Evolutionary conservation across 768 basidiomycete species (phyloP).

Genomic region (Suillus decipiens): DNA sequence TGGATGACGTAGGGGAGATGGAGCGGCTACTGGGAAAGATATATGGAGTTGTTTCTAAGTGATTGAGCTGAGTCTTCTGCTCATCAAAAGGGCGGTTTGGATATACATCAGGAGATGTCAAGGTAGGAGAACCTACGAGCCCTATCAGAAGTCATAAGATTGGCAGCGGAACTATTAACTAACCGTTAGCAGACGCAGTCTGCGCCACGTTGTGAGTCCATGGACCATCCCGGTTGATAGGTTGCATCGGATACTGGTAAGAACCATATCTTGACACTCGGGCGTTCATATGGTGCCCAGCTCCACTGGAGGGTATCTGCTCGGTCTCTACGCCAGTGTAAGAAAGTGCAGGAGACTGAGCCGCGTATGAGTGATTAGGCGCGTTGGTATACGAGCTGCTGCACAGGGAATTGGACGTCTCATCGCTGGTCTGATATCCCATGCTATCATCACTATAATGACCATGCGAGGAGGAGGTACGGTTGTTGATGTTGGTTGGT

Average conservation of each 20-base stretch:
- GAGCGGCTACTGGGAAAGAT: slow-evolving; percentile 69
- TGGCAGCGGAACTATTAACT: slow-evolving; percentile 27
- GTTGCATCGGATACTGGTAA: slow-evolving; percentile 45
- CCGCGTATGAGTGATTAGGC: slow-evolving; percentile 40
- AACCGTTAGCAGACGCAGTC: slow-evolving; percentile 33
- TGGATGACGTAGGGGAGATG: slow-evolving; percentile 67
- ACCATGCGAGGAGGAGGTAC: slow-evolving; percentile 40
- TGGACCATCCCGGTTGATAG: slow-evolving; percentile 31
- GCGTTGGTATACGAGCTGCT: slow-evolving; percentile 47
- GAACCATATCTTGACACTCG: slow-evolving; percentile 55
- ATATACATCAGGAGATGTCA: slow-evolving; percentile 49
- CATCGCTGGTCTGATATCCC: slow-evolving; percentile 51
- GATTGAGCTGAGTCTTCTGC: slow-evolving; percentile 53
- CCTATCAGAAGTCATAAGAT: slow-evolving; percentile 34
- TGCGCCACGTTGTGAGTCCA: slow-evolving; percentile 34
- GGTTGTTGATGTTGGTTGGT: slow-evolving; percentile 32
- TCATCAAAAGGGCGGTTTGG: slow-evolving; percentile 54
- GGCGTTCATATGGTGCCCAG: slow-evolving; percentile 34
- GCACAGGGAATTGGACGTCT: slow-evolving; percentile 42
- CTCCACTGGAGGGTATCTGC: slow-evolving; percentile 26
- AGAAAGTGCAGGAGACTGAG: slow-evolving; percentile 50
- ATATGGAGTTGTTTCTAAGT: slow-evolving; percentile 57
- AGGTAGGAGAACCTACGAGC: slow-evolving; percentile 60
- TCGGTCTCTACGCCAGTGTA: slow-evolving; percentile 37
- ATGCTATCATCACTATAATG: slow-evolving; percentile 44